Conservation (phyloP, 495 filamentous ascomycete genomes). For the Neurospora pannonica region DNA sequence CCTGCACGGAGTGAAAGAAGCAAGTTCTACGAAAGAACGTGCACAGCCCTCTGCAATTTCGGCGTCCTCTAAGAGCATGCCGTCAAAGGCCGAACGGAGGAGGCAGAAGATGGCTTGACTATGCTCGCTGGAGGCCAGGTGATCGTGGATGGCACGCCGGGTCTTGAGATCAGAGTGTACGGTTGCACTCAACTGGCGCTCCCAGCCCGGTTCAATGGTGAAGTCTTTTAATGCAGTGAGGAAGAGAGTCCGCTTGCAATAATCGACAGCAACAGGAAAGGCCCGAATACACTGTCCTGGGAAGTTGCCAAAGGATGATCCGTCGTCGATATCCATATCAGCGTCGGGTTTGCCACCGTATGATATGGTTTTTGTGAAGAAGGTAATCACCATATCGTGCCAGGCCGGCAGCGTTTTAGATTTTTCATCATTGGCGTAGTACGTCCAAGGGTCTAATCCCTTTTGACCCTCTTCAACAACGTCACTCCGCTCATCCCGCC, state of each 20-base stretch:
- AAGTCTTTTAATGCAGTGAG: constrained; percentile 57
- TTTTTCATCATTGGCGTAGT: constrained; percentile 29
- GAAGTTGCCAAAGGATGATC: constrained; percentile 33
- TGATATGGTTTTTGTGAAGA: constrained; percentile 33
- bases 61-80: constrained; percentile 42
- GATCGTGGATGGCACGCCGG: constrained; percentile 44
- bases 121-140: constrained; percentile 27
- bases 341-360: not conserved
- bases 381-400: constrained; percentile 31
- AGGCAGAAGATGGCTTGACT: constrained; percentile 29
- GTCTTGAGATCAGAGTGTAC: constrained; percentile 55
- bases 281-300: constrained; percentile 37
- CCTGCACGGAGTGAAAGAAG: constrained; percentile 47
- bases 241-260: constrained; percentile 64
- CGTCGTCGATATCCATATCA: constrained; percentile 24
- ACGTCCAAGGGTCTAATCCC: constrained; percentile 57
- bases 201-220: constrained; percentile 75
- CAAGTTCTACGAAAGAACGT: constrained; percentile 55
- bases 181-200: constrained; percentile 61
- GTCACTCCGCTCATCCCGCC: constrained; percentile 59
- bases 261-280: constrained; percentile 56
- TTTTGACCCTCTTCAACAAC: constrained; percentile 83
- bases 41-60: constrained; percentile 45
- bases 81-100: constrained; percentile 47
- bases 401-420: constrained; percentile 34